Evolutionary conservation across 345 rosid species (phyloP).

Genomic region (Moricandia moricandioides): DNA sequence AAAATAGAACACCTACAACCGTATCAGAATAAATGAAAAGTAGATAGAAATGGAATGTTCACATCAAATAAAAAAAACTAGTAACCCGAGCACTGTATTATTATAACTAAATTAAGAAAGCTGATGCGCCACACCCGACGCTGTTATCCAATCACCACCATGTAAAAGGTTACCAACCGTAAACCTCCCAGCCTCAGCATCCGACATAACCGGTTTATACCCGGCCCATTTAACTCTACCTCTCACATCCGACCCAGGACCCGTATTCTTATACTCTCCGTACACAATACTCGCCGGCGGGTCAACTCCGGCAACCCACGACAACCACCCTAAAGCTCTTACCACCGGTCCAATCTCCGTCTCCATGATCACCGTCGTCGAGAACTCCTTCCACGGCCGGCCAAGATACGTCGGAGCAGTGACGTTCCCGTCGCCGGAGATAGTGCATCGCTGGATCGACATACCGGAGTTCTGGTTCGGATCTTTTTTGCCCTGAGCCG

Average conservation of each 20-base stretch:
- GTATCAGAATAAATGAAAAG: too few species aligned
- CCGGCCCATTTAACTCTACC: conserved; percentile 68
- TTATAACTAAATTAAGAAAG: conserved; percentile 39
- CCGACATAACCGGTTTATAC: conserved; percentile 48
- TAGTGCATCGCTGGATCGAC: conserved; percentile 62
- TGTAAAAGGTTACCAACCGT: conserved; percentile 59
- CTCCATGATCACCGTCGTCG: conserved; percentile 85
- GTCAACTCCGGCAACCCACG: conserved; percentile 62
- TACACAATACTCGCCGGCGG: conserved; percentile 70
- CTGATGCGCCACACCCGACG: conserved; percentile 43
- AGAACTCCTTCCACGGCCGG: conserved; percentile 81
- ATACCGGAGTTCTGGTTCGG: conserved; percentile 82
- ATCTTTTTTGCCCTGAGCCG: conserved; percentile 94
- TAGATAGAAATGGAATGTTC: too few species aligned
- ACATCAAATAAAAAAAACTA: too few species aligned
- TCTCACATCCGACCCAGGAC: conserved; percentile 48
- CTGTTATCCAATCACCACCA: conserved; percentile 62
- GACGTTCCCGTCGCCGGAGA: conserved; percentile 36
- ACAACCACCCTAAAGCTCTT: conserved; percentile 58
- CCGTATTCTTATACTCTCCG: conserved; percentile 68
- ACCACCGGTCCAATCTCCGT: conserved; percentile 53
- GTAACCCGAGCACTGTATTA: too few species aligned
- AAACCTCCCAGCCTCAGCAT: conserved; percentile 51
- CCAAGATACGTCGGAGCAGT: conserved; percentile 72
- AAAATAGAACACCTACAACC: too few species aligned